Percentiles rank a stretch among this genome's conserved stretches.
Evolutionary conservation across 768 basidiomycete genomes (phyloP).

Genomic region (Termitomyces heimii): DNA sequence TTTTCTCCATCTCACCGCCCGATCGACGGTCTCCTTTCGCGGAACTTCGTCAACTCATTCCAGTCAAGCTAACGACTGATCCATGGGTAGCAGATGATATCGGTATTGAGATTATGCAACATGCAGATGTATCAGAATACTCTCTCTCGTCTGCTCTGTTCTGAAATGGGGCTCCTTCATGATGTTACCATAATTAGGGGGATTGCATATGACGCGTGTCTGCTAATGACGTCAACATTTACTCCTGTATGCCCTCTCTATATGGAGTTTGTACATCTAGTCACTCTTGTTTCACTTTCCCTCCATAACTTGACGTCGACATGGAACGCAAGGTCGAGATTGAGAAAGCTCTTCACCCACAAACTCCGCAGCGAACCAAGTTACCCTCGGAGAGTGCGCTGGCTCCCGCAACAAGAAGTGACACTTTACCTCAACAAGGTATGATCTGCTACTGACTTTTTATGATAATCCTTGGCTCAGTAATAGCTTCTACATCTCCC

Average conservation of each 20-base stretch:
- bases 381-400: constrained; percentile 20
- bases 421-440: constrained; percentile 34
- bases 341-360: constrained; percentile 1
- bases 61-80: constrained; percentile 62
- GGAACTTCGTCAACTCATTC: constrained; percentile 58
- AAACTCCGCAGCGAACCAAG: constrained; percentile 6
- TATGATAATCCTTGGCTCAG: background rate
- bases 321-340: background rate
- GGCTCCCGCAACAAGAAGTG: constrained; percentile 20
- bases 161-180: too few species aligned
- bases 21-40: constrained; percentile 51
- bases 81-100: constrained; percentile 39
- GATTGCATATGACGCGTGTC: constrained; percentile 1
- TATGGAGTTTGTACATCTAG: background rate
- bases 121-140: constrained; percentile 4
- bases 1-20: constrained; percentile 54
- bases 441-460: background rate
- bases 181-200: background rate
- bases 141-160: constrained; percentile 6
- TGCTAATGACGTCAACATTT: constrained; percentile 6
- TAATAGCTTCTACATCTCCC: constrained; percentile 26
- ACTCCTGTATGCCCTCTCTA: background rate
- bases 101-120: constrained; percentile 19
- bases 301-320: background rate
- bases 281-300: background rate